Evolutionary conservation across 2,329 filamentous ascomycete species (phyloP).

Genomic region (Helotiales sp.): DNA sequence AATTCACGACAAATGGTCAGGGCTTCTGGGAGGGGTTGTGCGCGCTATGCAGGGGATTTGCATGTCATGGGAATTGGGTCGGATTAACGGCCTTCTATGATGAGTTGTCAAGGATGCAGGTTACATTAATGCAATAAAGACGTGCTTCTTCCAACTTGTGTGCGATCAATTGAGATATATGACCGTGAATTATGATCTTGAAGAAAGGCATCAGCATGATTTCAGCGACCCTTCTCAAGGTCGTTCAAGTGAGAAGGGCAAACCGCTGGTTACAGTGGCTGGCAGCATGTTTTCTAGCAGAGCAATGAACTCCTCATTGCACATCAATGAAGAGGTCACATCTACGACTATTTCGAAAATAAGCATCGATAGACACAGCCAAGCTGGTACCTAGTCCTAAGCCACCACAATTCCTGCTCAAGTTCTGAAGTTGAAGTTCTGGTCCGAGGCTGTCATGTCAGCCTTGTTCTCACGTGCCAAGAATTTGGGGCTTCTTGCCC

Average conservation of each 20-base stretch:
- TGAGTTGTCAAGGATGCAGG: slow-evolving; percentile 34
- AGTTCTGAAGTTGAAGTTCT: too few species aligned
- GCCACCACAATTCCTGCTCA: too few species aligned
- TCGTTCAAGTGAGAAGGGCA: too few species aligned
- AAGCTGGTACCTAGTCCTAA: too few species aligned
- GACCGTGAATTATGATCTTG: neutral
- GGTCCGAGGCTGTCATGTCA: slow-evolving; percentile 9
- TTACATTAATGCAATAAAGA: slow-evolving; percentile 42
- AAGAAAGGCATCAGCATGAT: too few species aligned
- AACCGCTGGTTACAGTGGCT: too few species aligned
- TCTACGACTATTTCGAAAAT: too few species aligned
- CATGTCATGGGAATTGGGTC: slow-evolving; percentile 37
- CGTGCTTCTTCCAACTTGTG: slow-evolving; percentile 41
- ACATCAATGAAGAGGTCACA: too few species aligned
- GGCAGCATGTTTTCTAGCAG: too few species aligned
- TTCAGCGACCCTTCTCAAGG: too few species aligned
- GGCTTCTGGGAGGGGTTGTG: slow-evolving; percentile 40
- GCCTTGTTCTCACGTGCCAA: slow-evolving; percentile 1
- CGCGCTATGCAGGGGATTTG: slow-evolving; percentile 39
- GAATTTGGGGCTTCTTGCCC: slow-evolving; percentile 16
- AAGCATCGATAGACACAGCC: too few species aligned
- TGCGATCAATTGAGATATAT: neutral
- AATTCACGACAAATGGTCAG: slow-evolving; percentile 32
- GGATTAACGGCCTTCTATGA: slow-evolving; percentile 32
- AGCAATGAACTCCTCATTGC: too few species aligned